phyloP scores from a whole-genome alignment of 108 stramenopile genomes.

The Craspedostauros australis region DNA sequence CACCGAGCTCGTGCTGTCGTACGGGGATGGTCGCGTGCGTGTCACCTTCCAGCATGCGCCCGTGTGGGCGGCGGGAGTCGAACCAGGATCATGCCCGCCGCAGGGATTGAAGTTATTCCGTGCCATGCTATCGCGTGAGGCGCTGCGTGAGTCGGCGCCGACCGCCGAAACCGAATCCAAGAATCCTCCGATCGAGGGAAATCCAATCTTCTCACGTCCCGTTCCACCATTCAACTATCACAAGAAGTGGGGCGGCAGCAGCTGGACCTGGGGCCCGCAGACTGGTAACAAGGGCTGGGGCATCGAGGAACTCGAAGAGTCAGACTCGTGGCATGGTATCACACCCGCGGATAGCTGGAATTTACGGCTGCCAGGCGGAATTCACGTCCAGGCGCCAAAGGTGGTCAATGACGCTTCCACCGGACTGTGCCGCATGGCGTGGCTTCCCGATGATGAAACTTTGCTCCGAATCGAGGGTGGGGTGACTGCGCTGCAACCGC shows the following conservation, averaged over 20 bases:
- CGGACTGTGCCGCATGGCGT: constrained; percentile 72
- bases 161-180: constrained; percentile 52
- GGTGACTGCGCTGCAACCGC: constrained; percentile 65
- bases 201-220: constrained; percentile 58
- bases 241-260: constrained; percentile 71
- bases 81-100: constrained; percentile 73
- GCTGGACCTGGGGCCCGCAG: constrained; percentile 81
- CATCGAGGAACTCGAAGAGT: constrained; percentile 68
- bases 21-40: constrained; percentile 73
- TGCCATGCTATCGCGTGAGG: constrained; percentile 62
- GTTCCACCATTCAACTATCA: constrained; percentile 82
- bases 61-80: constrained; percentile 72
- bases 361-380: constrained; percentile 59
- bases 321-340: constrained; percentile 77
- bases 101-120: constrained; percentile 78
- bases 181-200: constrained; percentile 38
- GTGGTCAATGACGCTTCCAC: constrained; percentile 46
- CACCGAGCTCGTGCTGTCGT: constrained; percentile 65
- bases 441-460: constrained; percentile 72
- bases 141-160: constrained; percentile 47
- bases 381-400: constrained; percentile 67
- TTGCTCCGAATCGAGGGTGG: constrained; percentile 75
- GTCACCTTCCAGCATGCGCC: constrained; percentile 85
- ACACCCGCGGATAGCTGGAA: constrained; percentile 61
- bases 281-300: constrained; percentile 78